Conservation (phyloP, 192 early-diverging fungal species). For the Umbelopsis sp. region DNA sequence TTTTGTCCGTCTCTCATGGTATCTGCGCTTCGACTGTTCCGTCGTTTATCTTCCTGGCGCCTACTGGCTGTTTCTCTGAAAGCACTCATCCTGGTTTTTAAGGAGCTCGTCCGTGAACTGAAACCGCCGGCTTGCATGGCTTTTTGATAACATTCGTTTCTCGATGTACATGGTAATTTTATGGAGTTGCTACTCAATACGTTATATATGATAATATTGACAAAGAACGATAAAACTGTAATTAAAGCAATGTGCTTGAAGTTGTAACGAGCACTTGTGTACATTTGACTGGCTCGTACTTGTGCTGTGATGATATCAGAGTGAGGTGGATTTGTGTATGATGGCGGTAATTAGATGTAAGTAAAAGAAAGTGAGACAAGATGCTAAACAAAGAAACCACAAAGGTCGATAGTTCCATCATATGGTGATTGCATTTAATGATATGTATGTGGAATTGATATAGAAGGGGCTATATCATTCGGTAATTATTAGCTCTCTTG, state of each 20-base stretch:
- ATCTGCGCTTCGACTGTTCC: too few species aligned
- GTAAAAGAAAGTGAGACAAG: background rate
- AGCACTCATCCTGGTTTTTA: background rate
- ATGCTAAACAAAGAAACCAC: too few species aligned
- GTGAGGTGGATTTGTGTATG: background rate
- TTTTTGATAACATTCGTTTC: background rate
- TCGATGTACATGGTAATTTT: slow-evolving; percentile 4
- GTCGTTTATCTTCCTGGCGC: background rate
- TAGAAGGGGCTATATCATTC: too few species aligned
- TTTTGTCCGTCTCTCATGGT: too few species aligned
- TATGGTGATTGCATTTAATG: too few species aligned
- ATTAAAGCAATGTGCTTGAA: background rate
- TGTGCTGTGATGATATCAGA: background rate
- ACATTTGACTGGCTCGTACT: background rate
- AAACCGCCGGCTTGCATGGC: background rate
- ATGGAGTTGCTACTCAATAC: slow-evolving; percentile 1
- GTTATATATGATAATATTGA: background rate
- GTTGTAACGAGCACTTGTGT: background rate
- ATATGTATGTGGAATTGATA: too few species aligned
- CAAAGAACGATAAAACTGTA: background rate
- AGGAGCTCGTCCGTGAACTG: background rate
- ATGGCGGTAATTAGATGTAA: background rate
- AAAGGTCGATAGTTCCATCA: too few species aligned
- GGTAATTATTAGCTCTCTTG: too few species aligned
- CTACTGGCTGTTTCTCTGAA: background rate